Base-by-base conservation (phyloP, 2,329 filamentous ascomycete species). In the Hypoxylon sp. region DNA sequence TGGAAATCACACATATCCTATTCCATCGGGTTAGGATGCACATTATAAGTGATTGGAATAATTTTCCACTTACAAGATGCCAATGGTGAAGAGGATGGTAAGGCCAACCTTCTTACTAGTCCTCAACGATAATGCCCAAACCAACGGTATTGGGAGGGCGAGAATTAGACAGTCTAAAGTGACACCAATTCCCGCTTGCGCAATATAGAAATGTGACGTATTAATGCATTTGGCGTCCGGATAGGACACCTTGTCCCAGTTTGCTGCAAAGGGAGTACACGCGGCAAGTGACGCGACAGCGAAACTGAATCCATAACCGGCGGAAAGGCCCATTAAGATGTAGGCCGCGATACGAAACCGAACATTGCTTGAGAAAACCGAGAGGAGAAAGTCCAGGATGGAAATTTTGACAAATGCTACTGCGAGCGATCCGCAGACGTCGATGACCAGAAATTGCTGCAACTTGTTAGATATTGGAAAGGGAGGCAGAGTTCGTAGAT, bases 371-470 rank as follows among this genome's bases (percentile, higher is more conserved):
- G 46, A 23, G 31, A 50, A 50, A 13, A 50, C 31, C 11, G 46
- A 50, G 26, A 50, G 46, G 2, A 50, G 31, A 31, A 50, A 50
- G 17, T 50, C 46, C 9, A 50, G 37, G 25, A 50, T 50, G 3
- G 46, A 50, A 8, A 50, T 50, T n/a, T 50, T 50, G 25, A 50
- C 46, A 11, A 43, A 50, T 20, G 46, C 19, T 13, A 50, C 46
- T 25, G 46, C 37, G 7, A 50, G 17, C 8, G 46, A 43, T 7
- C 46, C 46, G 15, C 38, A 50, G 8, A 50, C 38, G 11, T 31
- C 38, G 8, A 43, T 31, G 7, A 42, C 37, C 31, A 43, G 9
- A 11, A 42, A 42, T 42, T 42, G 38, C 38, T 42, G 25, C 9
- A 2, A 9, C 12, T 5, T 11, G 11, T 25, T 25, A 13, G 17